Conservation (phyloP, 2,329 filamentous ascomycete genomes). For the Rhinocladiella mackenziei region DNA sequence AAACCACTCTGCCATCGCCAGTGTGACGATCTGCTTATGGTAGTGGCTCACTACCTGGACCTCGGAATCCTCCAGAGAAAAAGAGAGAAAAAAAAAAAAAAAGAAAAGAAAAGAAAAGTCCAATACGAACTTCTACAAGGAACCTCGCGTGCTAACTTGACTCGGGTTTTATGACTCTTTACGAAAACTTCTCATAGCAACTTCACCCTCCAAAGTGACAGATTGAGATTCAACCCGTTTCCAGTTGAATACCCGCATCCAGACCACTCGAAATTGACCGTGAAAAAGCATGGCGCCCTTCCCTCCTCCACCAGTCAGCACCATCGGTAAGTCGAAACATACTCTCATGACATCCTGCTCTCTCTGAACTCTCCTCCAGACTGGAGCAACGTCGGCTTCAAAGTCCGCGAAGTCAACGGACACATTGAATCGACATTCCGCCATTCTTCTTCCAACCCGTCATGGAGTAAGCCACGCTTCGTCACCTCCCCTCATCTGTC, state of each 20-base stretch:
- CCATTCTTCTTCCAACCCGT: constrained; percentile 49
- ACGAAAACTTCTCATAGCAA: too few species aligned
- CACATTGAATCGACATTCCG: constrained; percentile 88
- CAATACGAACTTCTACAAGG: too few species aligned
- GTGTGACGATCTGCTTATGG: not conserved
- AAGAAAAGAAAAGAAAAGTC: too few species aligned
- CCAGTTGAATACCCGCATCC: not conserved
- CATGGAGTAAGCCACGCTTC: constrained; percentile 59
- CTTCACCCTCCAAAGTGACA: too few species aligned
- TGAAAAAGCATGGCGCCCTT: constrained; percentile 43
- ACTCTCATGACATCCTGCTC: not conserved
- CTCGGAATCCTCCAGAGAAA: too few species aligned
- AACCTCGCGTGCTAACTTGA: too few species aligned
- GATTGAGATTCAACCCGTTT: too few species aligned
- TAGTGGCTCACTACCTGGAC: too few species aligned
- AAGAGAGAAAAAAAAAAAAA: too few species aligned
- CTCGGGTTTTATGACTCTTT: too few species aligned
- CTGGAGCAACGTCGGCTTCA: constrained; percentile 91
- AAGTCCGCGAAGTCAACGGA: constrained; percentile 89
- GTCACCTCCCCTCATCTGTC: constrained; percentile 78
- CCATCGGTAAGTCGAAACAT: constrained; percentile 55
- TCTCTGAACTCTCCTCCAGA: constrained; percentile 47
- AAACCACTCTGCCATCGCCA: not conserved
- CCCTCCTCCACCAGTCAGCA: constrained; percentile 71
- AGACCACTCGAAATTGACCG: not conserved